Base-by-base conservation (phyloP, 768 basidiomycete species). In the Hortiboletus campestris region DNA sequence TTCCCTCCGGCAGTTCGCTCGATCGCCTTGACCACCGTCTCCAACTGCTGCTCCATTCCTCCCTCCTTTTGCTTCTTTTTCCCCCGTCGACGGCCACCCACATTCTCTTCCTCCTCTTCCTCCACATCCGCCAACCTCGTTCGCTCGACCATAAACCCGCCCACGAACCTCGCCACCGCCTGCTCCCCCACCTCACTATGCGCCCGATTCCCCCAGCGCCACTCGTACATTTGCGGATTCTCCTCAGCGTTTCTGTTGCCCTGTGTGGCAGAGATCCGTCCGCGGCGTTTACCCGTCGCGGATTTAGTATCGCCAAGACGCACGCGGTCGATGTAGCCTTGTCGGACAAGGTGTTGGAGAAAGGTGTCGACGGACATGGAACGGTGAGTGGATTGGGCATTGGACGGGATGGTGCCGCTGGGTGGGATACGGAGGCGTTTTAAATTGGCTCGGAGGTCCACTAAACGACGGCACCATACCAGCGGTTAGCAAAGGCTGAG, bases 191-290 rank as follows among this genome's bases (percentile, higher is more conserved):
- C 82, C 71, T 98, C 95, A 32, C 82, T 82, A 38, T 87, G 81
- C 2, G 93, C 85, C 29, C 91, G 80, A 28, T 80, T 75, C 4
- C 94, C 94, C 94, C 94, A 98, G 16, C 84, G 81, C 92, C 91
- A 93, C 64, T 93, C 90, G 57, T 77, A 82, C 16, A 74, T 55
- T 25, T 69, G 67, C 0, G 46, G 46, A 9, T 48, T 62, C 1
- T 63, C 61, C 8, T 62, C 61, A 1, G 51, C 6, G 3, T 57
- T 61, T 0, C 16, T 36, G 11, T 29, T 49, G 55, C 51, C 78
- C 72, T 75, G 72, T 6, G 74, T 66, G 19, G 77, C 75, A n/a
- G 74, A 71, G 34, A 76, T 67, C 3, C 88, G 81, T 44, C 78
- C 80, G 20, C 84, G 82, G 35, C 84, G 82, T 60, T 87, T 88